Conservation (phyloP, 2,329 filamentous ascomycete species). For the Fusarium nodosum region DNA sequence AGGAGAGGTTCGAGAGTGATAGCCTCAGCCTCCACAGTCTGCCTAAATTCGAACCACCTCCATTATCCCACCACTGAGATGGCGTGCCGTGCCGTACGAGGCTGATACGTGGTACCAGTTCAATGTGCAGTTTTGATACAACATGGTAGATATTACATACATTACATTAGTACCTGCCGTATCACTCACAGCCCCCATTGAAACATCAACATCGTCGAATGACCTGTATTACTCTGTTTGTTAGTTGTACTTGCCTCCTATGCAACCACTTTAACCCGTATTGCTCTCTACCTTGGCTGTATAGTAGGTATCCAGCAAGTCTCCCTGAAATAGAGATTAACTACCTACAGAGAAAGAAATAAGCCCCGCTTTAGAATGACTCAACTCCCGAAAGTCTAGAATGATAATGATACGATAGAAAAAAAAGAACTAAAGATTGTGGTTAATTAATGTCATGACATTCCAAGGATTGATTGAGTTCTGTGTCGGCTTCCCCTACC, state of each 20-base stretch:
- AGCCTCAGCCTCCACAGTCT: conserved; percentile 42
- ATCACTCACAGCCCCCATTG: conserved; percentile 18
- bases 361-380: conserved; percentile 27
- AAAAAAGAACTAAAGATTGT: conserved; percentile 11
- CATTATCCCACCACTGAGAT: conserved; percentile 25
- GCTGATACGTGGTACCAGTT: conserved; percentile 27
- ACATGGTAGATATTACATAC: conserved; percentile 5
- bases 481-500: conserved; percentile 14
- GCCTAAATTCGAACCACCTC: conserved; percentile 41
- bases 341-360: not conserved
- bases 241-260: conserved; percentile 12
- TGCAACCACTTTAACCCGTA: conserved; percentile 41
- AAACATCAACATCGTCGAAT: conserved; percentile 11
- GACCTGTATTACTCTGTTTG: conserved; percentile 16
- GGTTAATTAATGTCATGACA: conserved; percentile 20
- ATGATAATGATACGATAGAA: conserved; percentile 15
- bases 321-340: not conserved
- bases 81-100: conserved; percentile 35
- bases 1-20: conserved; percentile 26
- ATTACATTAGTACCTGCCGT: not conserved
- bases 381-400: conserved; percentile 16
- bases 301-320: not conserved
- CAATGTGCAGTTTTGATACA: conserved; percentile 6
- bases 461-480: conserved; percentile 13
- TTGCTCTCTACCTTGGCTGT: not conserved